phyloP scores from a whole-genome alignment of 495 filamentous ascomycete species.

The Penicillium ochrochloron region DNA sequence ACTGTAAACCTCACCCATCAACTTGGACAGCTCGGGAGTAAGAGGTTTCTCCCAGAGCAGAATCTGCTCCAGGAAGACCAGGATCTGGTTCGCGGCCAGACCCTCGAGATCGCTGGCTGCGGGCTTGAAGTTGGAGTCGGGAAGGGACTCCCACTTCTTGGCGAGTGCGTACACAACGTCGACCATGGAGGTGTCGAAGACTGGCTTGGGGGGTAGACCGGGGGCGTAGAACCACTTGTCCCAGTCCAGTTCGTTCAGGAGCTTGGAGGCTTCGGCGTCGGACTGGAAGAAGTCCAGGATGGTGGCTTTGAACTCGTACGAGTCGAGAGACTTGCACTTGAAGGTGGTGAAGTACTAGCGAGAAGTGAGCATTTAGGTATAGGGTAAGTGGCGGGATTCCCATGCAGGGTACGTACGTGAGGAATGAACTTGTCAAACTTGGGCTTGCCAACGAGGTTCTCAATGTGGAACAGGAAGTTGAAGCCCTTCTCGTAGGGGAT shows the following conservation, averaged over 20 bases:
- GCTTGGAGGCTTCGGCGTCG: constrained; percentile 67
- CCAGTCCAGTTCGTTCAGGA: constrained; percentile 79
- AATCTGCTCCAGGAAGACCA: constrained; percentile 85
- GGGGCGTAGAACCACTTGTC: constrained; percentile 83
- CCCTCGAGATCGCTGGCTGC: constrained; percentile 65
- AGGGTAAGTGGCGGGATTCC: neutral
- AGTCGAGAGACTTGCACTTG: constrained; percentile 81
- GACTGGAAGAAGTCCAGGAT: constrained; percentile 80
- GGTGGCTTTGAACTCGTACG: constrained; percentile 88
- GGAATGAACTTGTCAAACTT: constrained; percentile 95
- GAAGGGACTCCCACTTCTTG: constrained; percentile 70
- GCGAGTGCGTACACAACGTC: constrained; percentile 84
- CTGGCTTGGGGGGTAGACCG: constrained; percentile 85
- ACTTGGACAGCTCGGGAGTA: constrained; percentile 60
- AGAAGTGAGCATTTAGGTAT: constrained; percentile 15
- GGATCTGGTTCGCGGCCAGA: constrained; percentile 82
- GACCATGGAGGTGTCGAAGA: constrained; percentile 86
- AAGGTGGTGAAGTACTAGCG: constrained; percentile 80
- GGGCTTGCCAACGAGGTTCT: constrained; percentile 79
- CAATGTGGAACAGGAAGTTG: constrained; percentile 80
- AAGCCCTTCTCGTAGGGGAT: constrained; percentile 80
- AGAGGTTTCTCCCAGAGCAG: constrained; percentile 67
- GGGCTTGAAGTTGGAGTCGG: constrained; percentile 63
- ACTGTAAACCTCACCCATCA: constrained; percentile 74
- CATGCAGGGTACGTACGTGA: constrained; percentile 50